phyloP scores from a whole-genome alignment of 495 filamentous ascomycete genomes.

The Aspergillus nanangensis region DNA sequence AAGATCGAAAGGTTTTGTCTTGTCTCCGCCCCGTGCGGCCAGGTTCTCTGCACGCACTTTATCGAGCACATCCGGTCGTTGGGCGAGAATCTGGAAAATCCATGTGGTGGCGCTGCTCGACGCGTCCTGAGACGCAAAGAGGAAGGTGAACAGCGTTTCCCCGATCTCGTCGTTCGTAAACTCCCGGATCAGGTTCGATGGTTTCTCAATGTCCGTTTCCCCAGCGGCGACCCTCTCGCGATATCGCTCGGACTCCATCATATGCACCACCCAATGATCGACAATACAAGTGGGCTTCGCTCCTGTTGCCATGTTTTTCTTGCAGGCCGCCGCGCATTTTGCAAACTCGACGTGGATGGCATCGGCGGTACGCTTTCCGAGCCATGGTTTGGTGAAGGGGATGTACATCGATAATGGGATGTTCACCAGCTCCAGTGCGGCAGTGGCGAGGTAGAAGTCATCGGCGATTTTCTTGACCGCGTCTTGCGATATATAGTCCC shows the following conservation, averaged over 20 bases:
- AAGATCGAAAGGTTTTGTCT: constrained; percentile 59
- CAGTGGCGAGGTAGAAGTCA: constrained; percentile 91
- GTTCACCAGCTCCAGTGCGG: constrained; percentile 90
- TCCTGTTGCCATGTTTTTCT: constrained; percentile 79
- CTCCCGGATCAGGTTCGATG: constrained; percentile 67
- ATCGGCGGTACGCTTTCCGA: constrained; percentile 82
- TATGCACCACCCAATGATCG: constrained; percentile 80
- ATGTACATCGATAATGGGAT: constrained; percentile 79
- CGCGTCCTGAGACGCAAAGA: constrained; percentile 94
- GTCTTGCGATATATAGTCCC: constrained; percentile 36
- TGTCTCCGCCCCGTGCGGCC: constrained; percentile 66
- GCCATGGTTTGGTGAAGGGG: constrained; percentile 91
- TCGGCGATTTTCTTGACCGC: constrained; percentile 90
- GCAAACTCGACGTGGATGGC: constrained; percentile 82
- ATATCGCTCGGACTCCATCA: constrained; percentile 74
- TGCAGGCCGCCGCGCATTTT: constrained; percentile 81
- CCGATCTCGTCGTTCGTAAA: constrained; percentile 88
- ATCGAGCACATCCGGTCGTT: constrained; percentile 81
- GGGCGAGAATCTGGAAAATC: constrained; percentile 86
- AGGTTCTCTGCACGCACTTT: constrained; percentile 82
- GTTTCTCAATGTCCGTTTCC: constrained; percentile 65
- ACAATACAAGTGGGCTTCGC: constrained; percentile 80
- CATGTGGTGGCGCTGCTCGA: constrained; percentile 86
- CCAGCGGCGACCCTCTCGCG: constrained; percentile 60
- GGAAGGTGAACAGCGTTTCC: constrained; percentile 90